phyloP scores from a whole-genome alignment of 75 land plant species.

The Isoetes taiwanensis region DNA sequence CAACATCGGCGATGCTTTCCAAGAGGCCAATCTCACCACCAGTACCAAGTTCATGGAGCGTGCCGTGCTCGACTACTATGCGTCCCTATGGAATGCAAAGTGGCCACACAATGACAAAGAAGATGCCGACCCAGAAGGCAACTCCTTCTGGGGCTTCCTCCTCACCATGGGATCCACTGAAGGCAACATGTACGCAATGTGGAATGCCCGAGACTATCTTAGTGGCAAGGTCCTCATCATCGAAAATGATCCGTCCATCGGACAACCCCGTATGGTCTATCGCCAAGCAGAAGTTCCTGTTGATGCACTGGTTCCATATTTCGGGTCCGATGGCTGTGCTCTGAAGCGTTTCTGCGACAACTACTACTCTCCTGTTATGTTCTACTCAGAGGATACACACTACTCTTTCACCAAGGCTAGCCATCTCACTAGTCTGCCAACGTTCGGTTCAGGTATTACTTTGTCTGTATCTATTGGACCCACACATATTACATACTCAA shows the following conservation, averaged over 20 bases:
- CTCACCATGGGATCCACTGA: constrained; percentile 12
- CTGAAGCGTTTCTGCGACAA: too few relatives aligned
- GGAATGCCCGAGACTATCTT: constrained; percentile 12
- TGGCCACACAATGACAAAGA: constrained; percentile 8
- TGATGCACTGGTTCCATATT: too few relatives aligned
- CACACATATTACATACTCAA: too few relatives aligned
- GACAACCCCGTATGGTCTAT: too few relatives aligned
- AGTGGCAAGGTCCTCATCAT: constrained; percentile 2
- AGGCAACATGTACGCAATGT: constrained; percentile 11
- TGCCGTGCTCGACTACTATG: constrained; percentile 11
- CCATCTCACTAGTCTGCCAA: too few relatives aligned
- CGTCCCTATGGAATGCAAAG: constrained; percentile 10
- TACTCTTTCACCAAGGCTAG: constrained; percentile 7
- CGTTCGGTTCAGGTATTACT: too few relatives aligned
- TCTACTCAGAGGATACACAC: constrained; percentile 10
- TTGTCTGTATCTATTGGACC: too few relatives aligned
- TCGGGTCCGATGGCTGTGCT: too few relatives aligned
- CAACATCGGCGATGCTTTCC: constrained; percentile 11
- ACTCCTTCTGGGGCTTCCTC: constrained; percentile 10
- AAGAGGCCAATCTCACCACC: constrained; percentile 1
- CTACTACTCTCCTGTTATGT: not conserved
- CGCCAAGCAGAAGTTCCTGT: too few relatives aligned
- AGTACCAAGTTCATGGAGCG: constrained; percentile 13
- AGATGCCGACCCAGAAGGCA: too few relatives aligned
- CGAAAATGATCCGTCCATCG: too few relatives aligned